Percentiles rank a stretch among this genome's conserved stretches.
phyloP scores from a whole-genome alignment of 805 yeast species.

The Zygotorulaspora florentina region DNA sequence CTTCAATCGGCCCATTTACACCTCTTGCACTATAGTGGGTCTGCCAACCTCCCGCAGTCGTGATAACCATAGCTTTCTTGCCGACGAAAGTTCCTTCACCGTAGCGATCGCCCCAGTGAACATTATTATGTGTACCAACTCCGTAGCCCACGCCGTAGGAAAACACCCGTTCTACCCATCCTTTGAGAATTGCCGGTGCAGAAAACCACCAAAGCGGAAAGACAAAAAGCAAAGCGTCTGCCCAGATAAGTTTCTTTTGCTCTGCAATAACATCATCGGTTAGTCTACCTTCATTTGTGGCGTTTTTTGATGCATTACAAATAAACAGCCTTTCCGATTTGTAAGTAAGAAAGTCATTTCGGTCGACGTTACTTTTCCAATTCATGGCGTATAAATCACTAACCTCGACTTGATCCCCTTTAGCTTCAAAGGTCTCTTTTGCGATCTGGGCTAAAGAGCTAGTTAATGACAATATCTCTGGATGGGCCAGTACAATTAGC shows the following conservation, averaged over 20 bases:
- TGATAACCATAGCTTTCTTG: constrained; percentile 21
- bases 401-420: constrained; percentile 29
- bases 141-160: constrained; percentile 27
- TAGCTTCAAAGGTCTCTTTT: constrained; percentile 16
- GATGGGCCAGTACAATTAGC: constrained; percentile 30
- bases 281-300: constrained; percentile 12
- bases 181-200: constrained; percentile 33
- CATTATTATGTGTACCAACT: constrained; percentile 15
- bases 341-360: constrained; percentile 21
- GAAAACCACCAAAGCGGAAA: constrained; percentile 34
- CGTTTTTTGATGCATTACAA: constrained; percentile 19
- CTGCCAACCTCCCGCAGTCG: too few species aligned
- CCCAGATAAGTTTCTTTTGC: constrained; percentile 31
- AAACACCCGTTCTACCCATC: constrained; percentile 31
- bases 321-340: constrained; percentile 15
- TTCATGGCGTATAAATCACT: constrained; percentile 25
- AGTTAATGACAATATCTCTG: constrained; percentile 25
- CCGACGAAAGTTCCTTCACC: constrained; percentile 28
- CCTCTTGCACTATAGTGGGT: too few species aligned
- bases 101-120: constrained; percentile 17
- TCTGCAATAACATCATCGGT: constrained; percentile 31
- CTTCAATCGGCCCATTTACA: too few species aligned
- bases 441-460: constrained; percentile 21
- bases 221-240: constrained; percentile 27
- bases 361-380: constrained; percentile 24